Evolutionary conservation across 495 filamentous ascomycete genomes (phyloP), one percentile per base, ranked within the genome.

Genomic region (Xylaria scruposa): DNA sequence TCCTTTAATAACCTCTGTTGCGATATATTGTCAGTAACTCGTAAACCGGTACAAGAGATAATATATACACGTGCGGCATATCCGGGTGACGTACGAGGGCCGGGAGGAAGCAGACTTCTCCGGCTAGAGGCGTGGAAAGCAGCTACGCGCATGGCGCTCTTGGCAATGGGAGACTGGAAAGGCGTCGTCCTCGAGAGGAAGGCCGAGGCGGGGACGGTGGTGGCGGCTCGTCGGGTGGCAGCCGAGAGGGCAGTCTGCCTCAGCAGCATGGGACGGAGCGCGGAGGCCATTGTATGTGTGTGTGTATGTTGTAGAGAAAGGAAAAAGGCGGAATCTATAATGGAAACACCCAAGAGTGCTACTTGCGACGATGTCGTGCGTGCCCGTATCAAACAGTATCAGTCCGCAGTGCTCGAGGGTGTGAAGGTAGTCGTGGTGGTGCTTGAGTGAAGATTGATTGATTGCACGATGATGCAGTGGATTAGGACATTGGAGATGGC

Each of bases 81-180:
- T 76, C 56, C 49, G 79, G 67, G 47, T 72, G 21, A 75, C 91
- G 81, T 83, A 93, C 91, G 91, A 80, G 90, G 89, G 75, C 86
- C 81, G 69, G 89, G 86, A 74, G 91, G 90, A 70, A 95, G 87
- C 79, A 95, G 89, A 76, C 83, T 81, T 81, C 87, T 88, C 81
- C 84, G 85, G 76, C 88, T 84, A 54, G 90, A 91, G 74, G 89
- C 90, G 79, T 94, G 91, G 88, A 95, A 94, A 77, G 89, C 89
- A 44, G 91, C 86, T 67, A 88, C 78, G 63, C 82, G 81, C 38
- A 80, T 67, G 67, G 74, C 77, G 66, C 79, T 77, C 74, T 79
- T 73, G 67, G 83, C 68, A 29, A 78, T 46, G 60, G 78, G 72
- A 33, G 82, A 78, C 61, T 77, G 75, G 67, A 81, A 72, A 29